Percentiles rank a stretch among this genome's conserved stretches.
phyloP scores from a whole-genome alignment of 257 asterid genomes.

The Nicotiana tabacum region DNA sequence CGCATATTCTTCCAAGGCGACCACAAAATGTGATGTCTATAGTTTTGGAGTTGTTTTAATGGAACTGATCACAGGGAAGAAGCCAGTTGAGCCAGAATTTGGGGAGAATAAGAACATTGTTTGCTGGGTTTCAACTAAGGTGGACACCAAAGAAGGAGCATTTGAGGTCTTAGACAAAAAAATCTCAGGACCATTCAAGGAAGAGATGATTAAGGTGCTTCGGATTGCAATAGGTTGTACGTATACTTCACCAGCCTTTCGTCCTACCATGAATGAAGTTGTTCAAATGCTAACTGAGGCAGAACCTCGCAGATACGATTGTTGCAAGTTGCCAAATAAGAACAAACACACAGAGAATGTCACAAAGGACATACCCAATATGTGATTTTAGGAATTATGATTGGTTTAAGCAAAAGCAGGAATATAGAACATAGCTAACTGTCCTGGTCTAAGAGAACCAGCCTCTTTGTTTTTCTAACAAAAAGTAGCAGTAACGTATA shows the following conservation, averaged over 20 bases:
- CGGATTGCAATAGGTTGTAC: conserved; percentile 77
- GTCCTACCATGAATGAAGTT: conserved; percentile 79
- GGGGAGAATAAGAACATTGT: conserved; percentile 83
- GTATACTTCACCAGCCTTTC: conserved; percentile 44
- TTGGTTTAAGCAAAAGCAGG: not conserved
- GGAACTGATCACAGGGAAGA: conserved; percentile 84
- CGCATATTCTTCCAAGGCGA: conserved; percentile 83
- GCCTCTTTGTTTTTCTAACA: conserved; percentile 9
- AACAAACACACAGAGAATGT: conserved; percentile 20
- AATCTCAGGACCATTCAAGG: conserved; percentile 44
- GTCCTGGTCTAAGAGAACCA: conserved; percentile 12
- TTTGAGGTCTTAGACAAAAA: conserved; percentile 54
- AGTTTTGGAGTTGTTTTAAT: conserved; percentile 81
- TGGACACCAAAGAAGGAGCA: conserved; percentile 61
- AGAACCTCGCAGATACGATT: not conserved
- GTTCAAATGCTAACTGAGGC: conserved; percentile 59
- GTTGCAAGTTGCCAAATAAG: conserved; percentile 11
- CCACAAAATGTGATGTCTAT: conserved; percentile 90
- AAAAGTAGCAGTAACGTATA: conserved; percentile 10
- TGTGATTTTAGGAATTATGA: conserved; percentile 3
- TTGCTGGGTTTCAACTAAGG: conserved; percentile 60
- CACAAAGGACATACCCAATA: conserved; percentile 11
- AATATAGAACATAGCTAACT: not conserved
- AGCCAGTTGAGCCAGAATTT: conserved; percentile 69
- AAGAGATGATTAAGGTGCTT: conserved; percentile 76